Percentiles rank a stretch among this genome's conserved stretches.
Evolutionary conservation across 257 asterid genomes (phyloP).

Genomic region (Marsdenia floribunda): DNA sequence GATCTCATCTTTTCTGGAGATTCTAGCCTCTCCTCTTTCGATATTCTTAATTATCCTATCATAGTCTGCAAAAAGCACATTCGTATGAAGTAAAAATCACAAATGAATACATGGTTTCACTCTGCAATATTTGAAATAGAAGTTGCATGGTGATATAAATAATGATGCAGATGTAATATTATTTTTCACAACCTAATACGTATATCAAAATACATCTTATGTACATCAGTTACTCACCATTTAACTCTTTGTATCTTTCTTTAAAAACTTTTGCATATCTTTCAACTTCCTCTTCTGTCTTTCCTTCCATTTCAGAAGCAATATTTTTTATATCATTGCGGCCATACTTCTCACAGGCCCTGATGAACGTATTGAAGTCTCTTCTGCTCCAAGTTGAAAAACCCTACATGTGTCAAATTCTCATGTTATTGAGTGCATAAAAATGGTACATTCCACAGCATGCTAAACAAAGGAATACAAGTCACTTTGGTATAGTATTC

Average conservation of each 20-base stretch:
- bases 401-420: constrained; percentile 46
- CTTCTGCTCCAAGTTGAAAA: constrained; percentile 98
- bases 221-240: constrained; percentile 38
- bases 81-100: background rate
- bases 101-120: background rate
- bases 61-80: constrained; percentile 57
- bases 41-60: constrained; percentile 91
- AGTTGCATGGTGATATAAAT: background rate
- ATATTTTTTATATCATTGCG: constrained; percentile 72
- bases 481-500: constrained; percentile 7
- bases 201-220: background rate
- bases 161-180: background rate
- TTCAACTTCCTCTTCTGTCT: constrained; percentile 88
- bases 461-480: background rate
- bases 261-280: constrained; percentile 84
- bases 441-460: background rate
- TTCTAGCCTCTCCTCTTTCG: constrained; percentile 98
- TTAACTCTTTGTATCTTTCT: constrained; percentile 91
- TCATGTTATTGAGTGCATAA: background rate
- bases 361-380: constrained; percentile 88
- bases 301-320: constrained; percentile 97
- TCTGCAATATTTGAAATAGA: background rate
- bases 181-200: background rate
- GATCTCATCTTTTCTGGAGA: constrained; percentile 93
- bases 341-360: constrained; percentile 97